phyloP scores from a whole-genome alignment of 257 asterid species.

The Solanum rostratum region DNA sequence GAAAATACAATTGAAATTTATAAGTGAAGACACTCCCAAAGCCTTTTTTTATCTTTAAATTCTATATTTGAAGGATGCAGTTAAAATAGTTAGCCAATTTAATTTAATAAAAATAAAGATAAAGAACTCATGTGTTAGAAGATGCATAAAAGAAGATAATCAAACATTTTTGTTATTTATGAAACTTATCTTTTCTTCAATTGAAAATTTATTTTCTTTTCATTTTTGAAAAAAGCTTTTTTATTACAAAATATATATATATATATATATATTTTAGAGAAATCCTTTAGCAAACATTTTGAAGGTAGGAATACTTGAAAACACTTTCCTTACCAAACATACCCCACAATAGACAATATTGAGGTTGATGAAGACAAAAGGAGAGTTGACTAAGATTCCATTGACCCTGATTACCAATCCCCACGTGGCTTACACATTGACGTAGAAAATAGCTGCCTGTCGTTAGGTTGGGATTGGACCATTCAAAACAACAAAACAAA shows the following conservation, averaged over 20 bases:
- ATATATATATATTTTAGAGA: too few relatives aligned
- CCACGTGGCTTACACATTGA: slow-evolving; percentile 27
- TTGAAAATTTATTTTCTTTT: too few relatives aligned
- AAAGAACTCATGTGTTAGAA: background rate
- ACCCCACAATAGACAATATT: background rate
- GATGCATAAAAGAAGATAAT: background rate
- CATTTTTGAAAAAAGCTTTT: too few relatives aligned
- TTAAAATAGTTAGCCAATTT: background rate
- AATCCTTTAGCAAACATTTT: background rate
- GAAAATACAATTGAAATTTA: too few relatives aligned
- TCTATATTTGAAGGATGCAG: background rate
- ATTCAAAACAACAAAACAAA: background rate
- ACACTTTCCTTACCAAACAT: background rate
- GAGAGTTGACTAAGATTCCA: slow-evolving; percentile 36
- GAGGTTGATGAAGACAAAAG: slow-evolving; percentile 7
- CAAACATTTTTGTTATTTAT: background rate
- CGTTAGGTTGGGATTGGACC: slow-evolving; percentile 22
- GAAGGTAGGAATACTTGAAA: background rate
- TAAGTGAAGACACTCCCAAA: too few relatives aligned
- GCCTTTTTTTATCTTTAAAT: too few relatives aligned
- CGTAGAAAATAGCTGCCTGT: slow-evolving; percentile 24
- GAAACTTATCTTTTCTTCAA: too few relatives aligned
- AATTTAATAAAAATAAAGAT: too few relatives aligned
- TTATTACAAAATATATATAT: too few relatives aligned
- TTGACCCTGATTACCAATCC: slow-evolving; percentile 14